Percentiles rank a stretch among this genome's conserved stretches.
These are phyloP conservation scores for Trichoderma reesei DNA, from an alignment of 495 filamentous ascomycete species.

Conservation along the genomic window DNA sequence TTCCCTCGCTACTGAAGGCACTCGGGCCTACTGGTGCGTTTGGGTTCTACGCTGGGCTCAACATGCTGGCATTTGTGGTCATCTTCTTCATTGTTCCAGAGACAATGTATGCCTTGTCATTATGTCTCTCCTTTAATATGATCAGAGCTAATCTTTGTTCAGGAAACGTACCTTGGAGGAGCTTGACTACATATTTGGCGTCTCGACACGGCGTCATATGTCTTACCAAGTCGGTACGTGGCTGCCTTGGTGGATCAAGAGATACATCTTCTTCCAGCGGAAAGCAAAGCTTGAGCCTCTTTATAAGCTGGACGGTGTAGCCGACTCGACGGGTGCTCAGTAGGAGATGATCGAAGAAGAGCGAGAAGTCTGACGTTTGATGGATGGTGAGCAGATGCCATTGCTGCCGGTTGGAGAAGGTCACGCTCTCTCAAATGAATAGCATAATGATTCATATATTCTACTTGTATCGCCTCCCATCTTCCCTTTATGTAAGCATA, in stretches of 20 bases:
- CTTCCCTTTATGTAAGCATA: too few species aligned
- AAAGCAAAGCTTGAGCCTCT: constrained; percentile 30
- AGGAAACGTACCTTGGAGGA: constrained; percentile 41
- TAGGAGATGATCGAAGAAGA: background rate
- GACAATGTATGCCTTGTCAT: constrained; percentile 35
- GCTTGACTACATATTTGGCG: constrained; percentile 44
- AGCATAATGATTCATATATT: too few species aligned
- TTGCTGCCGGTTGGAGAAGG: too few species aligned
- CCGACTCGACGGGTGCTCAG: background rate
- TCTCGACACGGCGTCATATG: constrained; percentile 40
- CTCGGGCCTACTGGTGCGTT: constrained; percentile 48
- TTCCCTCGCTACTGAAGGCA: constrained; percentile 37
- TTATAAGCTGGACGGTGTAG: constrained; percentile 24
- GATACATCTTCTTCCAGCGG: constrained; percentile 33
- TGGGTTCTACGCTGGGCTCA: constrained; percentile 53
- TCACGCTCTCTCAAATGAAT: too few species aligned
- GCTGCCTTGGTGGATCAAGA: constrained; percentile 37
- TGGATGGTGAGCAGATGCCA: too few species aligned
- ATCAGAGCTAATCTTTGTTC: constrained; percentile 13
- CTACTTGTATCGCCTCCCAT: too few species aligned
- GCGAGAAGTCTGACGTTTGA: too few species aligned
- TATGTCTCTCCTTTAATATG: background rate
- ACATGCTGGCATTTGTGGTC: constrained; percentile 45
- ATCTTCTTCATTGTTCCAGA: constrained; percentile 48
- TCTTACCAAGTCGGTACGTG: constrained; percentile 36